A percentile compares a stretch with the other conserved stretches of the same genome.
Conservation (phyloP, 345 rosid species). For the Brassica incana region DNA sequence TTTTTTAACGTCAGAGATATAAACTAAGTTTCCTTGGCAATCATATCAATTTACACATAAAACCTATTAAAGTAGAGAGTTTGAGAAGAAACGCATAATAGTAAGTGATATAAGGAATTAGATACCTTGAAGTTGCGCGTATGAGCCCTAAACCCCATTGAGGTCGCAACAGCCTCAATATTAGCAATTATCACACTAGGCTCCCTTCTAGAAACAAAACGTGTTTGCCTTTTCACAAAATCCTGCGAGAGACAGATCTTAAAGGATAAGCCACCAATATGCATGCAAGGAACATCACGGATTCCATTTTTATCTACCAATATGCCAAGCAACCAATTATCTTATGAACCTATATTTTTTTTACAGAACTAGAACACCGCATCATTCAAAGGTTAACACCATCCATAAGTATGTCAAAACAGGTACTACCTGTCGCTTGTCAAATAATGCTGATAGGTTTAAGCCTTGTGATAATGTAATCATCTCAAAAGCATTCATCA, state of each 20-base stretch:
- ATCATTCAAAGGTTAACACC: not conserved
- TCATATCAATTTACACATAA: not conserved
- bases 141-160: slow-evolving; percentile 63
- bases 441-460: slow-evolving; percentile 89
- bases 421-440: slow-evolving; percentile 69
- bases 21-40: slow-evolving; percentile 7
- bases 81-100: not conserved
- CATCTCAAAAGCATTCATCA: slow-evolving; percentile 99
- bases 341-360: slow-evolving; percentile 1
- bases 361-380: not conserved
- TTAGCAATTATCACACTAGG: slow-evolving; percentile 67
- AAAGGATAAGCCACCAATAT: slow-evolving; percentile 11
- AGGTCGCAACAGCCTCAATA: slow-evolving; percentile 69
- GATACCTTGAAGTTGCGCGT: slow-evolving; percentile 77
- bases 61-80: not conserved
- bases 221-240: slow-evolving; percentile 76
- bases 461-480: slow-evolving; percentile 93
- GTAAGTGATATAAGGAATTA: not conserved
- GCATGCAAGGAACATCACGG: not conserved
- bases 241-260: slow-evolving; percentile 49
- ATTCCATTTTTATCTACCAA: slow-evolving; percentile 6
- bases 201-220: slow-evolving; percentile 73
- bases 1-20: not conserved
- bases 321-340: slow-evolving; percentile 11
- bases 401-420: not conserved